Evolutionary conservation across 495 filamentous ascomycete species (phyloP), one percentile per base, ranked within the genome.

Genomic region (Podospora tetraspora): DNA sequence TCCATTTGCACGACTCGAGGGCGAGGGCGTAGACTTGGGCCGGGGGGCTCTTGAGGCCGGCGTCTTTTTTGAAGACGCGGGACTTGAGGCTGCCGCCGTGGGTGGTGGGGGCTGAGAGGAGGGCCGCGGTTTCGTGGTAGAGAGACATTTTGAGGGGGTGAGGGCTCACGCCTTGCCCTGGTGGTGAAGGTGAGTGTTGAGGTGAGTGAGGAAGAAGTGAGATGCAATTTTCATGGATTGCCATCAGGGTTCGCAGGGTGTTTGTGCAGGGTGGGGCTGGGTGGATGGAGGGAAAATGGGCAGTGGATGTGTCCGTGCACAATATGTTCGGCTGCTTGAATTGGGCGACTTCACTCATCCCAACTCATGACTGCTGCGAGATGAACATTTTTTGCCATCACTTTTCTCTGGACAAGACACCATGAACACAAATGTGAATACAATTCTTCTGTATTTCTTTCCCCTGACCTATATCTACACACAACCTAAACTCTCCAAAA

Each of bases 1-100:
- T 92, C 92, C 96, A 97, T 89, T 97, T 97, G 59, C 91, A 86
- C 2, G 92, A 88, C 75, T 97, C 93, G 32, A 87, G 86, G 52
- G 90, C 87, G 8, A 99, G 79, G 3, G 95, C 95, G 73, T 94
- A 97, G 59, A 98, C 79, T 70, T 95, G 91, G 22, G 90, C 89
- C 0, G 90, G 92, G 0, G 87, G 84, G 1, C 91, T 92, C 68
- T 93, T 94, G 21, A 91, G 77, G 23, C 83, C 80, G 3, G 60
- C 11, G 66, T 89, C 89, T 63, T 86, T 86, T 65, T 84, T 82
- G 78, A 92, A 97, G 63, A 97, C 84, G 30, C 90, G 83, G 1
- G 92, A 90, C 76, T 93, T 95, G 74, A 97, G 85, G n/a, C 88
- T 94, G 34, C 91, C 91, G 24, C 88, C 86, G 13, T 82, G 75